A percentile compares a stretch with the other conserved stretches of the same genome.
Evolutionary conservation across 129 eudicot genomes (phyloP).

Genomic region (Erigeron canadensis): DNA sequence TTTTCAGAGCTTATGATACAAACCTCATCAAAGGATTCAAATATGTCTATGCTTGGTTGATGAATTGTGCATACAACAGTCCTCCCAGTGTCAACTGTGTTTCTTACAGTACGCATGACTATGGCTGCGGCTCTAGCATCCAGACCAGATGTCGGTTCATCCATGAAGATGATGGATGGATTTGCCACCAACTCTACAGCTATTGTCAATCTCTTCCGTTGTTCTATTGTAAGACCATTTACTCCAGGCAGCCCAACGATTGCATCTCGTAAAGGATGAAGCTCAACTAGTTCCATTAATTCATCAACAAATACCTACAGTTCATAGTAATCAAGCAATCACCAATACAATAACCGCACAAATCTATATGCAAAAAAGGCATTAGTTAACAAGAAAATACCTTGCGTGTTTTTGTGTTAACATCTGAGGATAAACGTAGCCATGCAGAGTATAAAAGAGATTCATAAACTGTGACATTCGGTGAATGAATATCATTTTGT

Average conservation of each 20-base stretch:
- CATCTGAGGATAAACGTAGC: constrained; percentile 23
- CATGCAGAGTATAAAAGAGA: constrained; percentile 29
- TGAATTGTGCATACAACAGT: constrained; percentile 31
- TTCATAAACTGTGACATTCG: constrained; percentile 28
- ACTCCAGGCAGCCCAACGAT: constrained; percentile 31
- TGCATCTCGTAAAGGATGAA: constrained; percentile 17
- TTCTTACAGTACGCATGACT: constrained; percentile 31
- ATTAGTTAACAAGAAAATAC: neutral
- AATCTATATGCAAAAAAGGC: neutral
- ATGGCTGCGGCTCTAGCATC: constrained; percentile 33
- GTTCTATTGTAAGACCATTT: constrained; percentile 30
- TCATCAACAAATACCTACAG: constrained; percentile 23
- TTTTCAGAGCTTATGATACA: neutral
- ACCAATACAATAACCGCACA: neutral
- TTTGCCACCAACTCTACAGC: constrained; percentile 29
- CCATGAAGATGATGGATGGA: constrained; percentile 30
- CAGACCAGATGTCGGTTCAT: constrained; percentile 31
- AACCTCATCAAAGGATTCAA: constrained; percentile 32
- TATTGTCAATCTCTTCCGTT: constrained; percentile 23
- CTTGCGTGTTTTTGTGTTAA: constrained; percentile 24
- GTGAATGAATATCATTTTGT: constrained; percentile 31
- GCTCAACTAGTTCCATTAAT: constrained; percentile 27
- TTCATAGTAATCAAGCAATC: constrained; percentile 1
- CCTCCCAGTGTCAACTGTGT: constrained; percentile 28
- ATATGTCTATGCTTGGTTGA: constrained; percentile 33